phyloP scores from a whole-genome alignment of 768 basidiomycete species.

The Xerocomus spinulosus region DNA sequence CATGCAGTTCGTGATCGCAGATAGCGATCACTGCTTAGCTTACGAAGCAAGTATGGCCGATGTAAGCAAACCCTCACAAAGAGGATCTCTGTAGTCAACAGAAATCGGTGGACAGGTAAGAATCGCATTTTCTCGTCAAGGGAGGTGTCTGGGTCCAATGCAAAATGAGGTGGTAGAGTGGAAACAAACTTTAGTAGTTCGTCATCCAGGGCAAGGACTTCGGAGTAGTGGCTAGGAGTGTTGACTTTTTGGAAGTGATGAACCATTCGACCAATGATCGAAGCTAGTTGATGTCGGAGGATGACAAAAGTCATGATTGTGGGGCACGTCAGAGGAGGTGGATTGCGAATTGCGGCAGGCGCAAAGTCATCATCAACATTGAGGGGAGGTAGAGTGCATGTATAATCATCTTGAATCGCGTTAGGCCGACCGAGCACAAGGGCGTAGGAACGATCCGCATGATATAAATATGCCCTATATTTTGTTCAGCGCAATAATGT shows the following conservation, averaged over 20 bases:
- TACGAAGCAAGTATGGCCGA: slow-evolving; percentile 81
- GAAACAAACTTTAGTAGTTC: slow-evolving; percentile 75
- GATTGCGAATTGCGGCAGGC: slow-evolving; percentile 41
- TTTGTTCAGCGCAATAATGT: slow-evolving; percentile 4
- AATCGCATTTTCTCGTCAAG: slow-evolving; percentile 63
- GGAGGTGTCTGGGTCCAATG: slow-evolving; percentile 70
- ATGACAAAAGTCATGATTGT: slow-evolving; percentile 88
- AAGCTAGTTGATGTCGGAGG: slow-evolving; percentile 74
- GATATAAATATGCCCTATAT: slow-evolving; percentile 81
- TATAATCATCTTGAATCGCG: slow-evolving; percentile 86
- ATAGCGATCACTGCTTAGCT: slow-evolving; percentile 73
- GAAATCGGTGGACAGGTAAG: slow-evolving; percentile 80
- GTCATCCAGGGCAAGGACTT: slow-evolving; percentile 78
- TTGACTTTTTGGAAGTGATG: slow-evolving; percentile 90
- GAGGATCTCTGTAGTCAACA: slow-evolving; percentile 84
- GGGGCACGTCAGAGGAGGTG: slow-evolving; percentile 60
- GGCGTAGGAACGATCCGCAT: slow-evolving; percentile 90
- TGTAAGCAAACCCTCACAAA: slow-evolving; percentile 83
- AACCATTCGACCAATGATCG: slow-evolving; percentile 84
- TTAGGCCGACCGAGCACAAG: slow-evolving; percentile 87
- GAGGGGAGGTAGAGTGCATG: slow-evolving; percentile 71
- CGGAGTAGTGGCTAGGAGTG: slow-evolving; percentile 72
- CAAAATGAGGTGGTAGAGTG: slow-evolving; percentile 73
- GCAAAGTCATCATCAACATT: slow-evolving; percentile 65
- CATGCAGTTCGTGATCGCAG: slow-evolving; percentile 78